phyloP scores from a whole-genome alignment of 2,329 filamentous ascomycete genomes.

The Aspergillus pseudoglaucus region DNA sequence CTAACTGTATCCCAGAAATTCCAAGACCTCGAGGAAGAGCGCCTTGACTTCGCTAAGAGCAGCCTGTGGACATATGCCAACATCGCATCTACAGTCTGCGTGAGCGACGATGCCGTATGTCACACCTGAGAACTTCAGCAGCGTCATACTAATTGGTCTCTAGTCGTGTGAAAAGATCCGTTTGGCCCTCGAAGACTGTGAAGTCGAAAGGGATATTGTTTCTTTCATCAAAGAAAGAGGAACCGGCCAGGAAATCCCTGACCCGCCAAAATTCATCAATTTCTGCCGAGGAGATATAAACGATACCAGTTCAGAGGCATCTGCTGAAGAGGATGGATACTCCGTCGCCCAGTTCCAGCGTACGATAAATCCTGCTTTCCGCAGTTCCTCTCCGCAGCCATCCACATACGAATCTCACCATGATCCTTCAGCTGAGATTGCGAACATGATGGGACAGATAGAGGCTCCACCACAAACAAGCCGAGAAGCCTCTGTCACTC shows the following conservation, averaged over 20 bases:
- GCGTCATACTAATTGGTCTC: conserved; percentile 7
- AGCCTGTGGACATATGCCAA: conserved; percentile 98
- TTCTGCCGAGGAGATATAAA: conserved; percentile 76
- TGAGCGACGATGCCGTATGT: conserved; percentile 77
- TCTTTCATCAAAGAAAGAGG: conserved; percentile 81
- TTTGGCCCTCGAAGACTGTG: conserved; percentile 85
- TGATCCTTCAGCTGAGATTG: conserved; percentile 69
- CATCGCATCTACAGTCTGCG: conserved; percentile 92
- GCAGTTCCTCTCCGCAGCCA: conserved; percentile 91
- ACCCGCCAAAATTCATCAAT: conserved; percentile 97
- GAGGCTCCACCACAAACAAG: conserved; percentile 42
- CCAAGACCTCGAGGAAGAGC: conserved; percentile 95
- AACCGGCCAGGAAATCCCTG: conserved; percentile 95
- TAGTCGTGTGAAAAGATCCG: conserved; percentile 91
- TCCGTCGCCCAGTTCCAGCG: conserved; percentile 93
- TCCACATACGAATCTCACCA: conserved; percentile 90
- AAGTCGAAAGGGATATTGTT: conserved; percentile 91
- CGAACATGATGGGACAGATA: conserved; percentile 60
- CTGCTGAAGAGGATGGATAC: conserved; percentile 81
- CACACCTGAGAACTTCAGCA: background rate
- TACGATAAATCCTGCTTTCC: conserved; percentile 90
- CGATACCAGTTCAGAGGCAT: conserved; percentile 74
- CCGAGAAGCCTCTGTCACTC: conserved; percentile 47
- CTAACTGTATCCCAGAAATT: conserved; percentile 62
- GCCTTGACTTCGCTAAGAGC: conserved; percentile 94